Evolutionary conservation across 1,284 basidiomycete genomes (phyloP).

Genomic region (Microbotryum violaceum): DNA sequence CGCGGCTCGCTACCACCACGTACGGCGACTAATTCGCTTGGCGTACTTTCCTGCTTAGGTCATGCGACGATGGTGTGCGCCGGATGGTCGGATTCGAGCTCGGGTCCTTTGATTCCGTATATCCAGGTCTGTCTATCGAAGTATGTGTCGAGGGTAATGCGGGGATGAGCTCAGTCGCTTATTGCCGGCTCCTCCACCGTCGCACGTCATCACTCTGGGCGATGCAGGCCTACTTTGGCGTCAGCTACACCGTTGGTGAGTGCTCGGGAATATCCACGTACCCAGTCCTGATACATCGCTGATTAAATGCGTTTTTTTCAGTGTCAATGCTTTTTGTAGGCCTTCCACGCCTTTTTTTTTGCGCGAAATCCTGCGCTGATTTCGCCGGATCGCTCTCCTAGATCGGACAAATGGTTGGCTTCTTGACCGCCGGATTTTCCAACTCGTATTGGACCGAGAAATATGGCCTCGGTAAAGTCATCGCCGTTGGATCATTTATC

Average conservation of each 20-base stretch:
- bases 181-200: too few species aligned
- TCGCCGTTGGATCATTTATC: conserved; percentile 15
- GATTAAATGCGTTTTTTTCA: not conserved
- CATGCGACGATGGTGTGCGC: conserved; percentile 6
- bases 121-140: conserved; percentile 3
- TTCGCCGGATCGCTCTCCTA: not conserved
- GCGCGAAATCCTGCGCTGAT: not conserved
- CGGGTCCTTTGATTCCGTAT: conserved; percentile 25
- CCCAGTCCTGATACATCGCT: too few species aligned
- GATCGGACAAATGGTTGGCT: conserved; percentile 15
- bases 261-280: not conserved
- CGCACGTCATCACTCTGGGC: not conserved
- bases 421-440: conserved; percentile 3
- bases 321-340: conserved; percentile 23
- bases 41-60: not conserved
- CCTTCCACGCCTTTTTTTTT: not conserved
- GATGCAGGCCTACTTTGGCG: conserved; percentile 2
- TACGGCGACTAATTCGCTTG: too few species aligned
- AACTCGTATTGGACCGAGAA: not conserved
- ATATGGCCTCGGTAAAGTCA: conserved; percentile 25
- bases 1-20: not conserved
- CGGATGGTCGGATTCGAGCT: conserved; percentile 20
- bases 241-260: conserved; percentile 14
- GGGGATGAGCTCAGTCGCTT: too few species aligned
- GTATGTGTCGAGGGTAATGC: not conserved